These are phyloP conservation scores for Hanseniaspora occidentalis DNA, from an alignment of 805 yeast species.

Conservation along the genomic window DNA sequence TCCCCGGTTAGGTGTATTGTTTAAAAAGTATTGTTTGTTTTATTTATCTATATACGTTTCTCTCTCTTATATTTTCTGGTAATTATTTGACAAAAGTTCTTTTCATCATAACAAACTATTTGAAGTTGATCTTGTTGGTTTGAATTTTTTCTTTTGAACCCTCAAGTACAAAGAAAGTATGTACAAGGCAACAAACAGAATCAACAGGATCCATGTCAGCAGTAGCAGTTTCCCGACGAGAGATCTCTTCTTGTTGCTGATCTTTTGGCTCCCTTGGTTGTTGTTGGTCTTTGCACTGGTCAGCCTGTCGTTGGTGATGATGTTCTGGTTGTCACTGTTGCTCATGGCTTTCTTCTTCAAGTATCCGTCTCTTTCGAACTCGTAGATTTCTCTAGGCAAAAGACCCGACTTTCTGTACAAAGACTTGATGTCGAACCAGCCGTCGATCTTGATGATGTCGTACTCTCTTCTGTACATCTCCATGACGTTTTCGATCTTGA, in stretches of 20 bases:
- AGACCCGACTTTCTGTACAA: slow-evolving; percentile 7
- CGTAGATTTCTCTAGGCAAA: slow-evolving; percentile 5
- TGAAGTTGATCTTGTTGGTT: slow-evolving; percentile 3
- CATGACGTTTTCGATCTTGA: slow-evolving; percentile 5
- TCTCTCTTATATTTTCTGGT: no score
- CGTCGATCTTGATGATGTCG: background rate
- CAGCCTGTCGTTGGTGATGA: background rate
- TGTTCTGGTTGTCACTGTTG: background rate
- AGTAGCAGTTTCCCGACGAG: background rate
- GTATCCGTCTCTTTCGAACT: slow-evolving; percentile 1
- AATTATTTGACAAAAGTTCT: no score
- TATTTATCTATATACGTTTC: no score
- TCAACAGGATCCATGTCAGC: background rate
- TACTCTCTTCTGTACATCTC: slow-evolving; percentile 7
- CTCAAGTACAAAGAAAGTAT: slow-evolving; percentile 5
- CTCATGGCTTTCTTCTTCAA: slow-evolving; percentile 1
- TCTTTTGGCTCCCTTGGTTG: slow-evolving; percentile 1
- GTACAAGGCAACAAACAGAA: slow-evolving; percentile 3
- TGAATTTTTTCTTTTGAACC: slow-evolving; percentile 6
- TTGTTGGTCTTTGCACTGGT: slow-evolving; percentile 1
- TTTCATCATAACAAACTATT: background rate
- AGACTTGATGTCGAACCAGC: slow-evolving; percentile 6
- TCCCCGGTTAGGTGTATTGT: no score
- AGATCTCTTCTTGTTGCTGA: slow-evolving; percentile 1
- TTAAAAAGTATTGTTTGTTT: no score